A percentile compares a stretch with the other conserved stretches of the same genome.
These are phyloP conservation scores for Russula brevipes DNA, from an alignment of 768 basidiomycete species.

Conservation along the genomic window DNA sequence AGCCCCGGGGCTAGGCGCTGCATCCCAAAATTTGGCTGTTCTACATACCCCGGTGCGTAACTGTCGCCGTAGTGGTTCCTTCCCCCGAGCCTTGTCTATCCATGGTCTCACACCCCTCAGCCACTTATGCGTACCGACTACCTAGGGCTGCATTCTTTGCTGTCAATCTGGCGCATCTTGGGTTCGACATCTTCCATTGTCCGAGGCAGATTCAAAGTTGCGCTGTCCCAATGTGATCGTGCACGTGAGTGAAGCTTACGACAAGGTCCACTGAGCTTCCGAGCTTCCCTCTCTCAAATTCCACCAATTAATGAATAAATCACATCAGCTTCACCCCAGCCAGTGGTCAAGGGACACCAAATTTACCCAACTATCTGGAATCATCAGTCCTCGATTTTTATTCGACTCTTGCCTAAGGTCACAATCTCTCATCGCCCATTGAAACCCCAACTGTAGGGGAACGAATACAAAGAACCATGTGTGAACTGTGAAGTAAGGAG, in stretches of 20 bases:
- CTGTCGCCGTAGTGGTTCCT: too few relatives aligned
- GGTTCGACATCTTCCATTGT: background rate
- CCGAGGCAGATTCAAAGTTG: too few relatives aligned
- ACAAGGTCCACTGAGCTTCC: background rate
- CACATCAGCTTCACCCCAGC: background rate
- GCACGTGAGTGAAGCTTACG: background rate
- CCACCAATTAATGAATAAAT: background rate
- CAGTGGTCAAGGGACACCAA: background rate
- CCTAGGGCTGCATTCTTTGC: background rate
- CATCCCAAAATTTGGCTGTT: too few relatives aligned
- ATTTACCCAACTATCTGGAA: background rate
- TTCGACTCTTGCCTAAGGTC: background rate
- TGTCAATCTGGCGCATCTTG: background rate
- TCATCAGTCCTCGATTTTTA: background rate
- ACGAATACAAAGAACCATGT: too few relatives aligned
- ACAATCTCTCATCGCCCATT: background rate
- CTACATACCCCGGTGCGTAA: too few relatives aligned
- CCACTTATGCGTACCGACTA: too few relatives aligned
- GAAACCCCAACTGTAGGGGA: background rate
- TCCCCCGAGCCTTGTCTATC: too few relatives aligned
- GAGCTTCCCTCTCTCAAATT: background rate
- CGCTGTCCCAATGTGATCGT: background rate
- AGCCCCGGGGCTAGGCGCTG: too few relatives aligned
- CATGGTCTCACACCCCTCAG: too few relatives aligned
- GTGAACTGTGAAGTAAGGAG: too few relatives aligned